Evolutionary conservation across 225 moss, liverwort and hornwort genomes (phyloP).

Genomic region (Ulota crispa): DNA sequence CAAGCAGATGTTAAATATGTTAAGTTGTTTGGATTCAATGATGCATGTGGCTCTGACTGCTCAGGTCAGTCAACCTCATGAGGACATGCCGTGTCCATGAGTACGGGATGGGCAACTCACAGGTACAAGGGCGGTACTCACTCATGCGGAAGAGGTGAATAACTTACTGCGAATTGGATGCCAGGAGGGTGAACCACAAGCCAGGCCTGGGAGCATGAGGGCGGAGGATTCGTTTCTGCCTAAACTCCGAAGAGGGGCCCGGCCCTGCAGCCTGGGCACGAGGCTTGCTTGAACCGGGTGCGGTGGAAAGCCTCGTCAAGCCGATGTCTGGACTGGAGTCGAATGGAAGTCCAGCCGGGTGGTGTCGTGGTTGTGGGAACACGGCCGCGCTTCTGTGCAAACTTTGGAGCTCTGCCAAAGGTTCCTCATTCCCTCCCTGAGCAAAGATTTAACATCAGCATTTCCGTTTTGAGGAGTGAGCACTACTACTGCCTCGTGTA

Average conservation of each 20-base stretch:
- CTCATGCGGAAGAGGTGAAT: constrained; percentile 15
- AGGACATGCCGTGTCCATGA: constrained; percentile 12
- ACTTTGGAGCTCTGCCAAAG: constrained; percentile 31
- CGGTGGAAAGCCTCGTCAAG: constrained; percentile 25
- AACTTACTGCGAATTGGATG: constrained; percentile 46
- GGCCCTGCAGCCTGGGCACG: constrained; percentile 18
- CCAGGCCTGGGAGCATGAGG: constrained; percentile 41
- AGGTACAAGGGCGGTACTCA: not conserved
- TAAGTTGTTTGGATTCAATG: constrained; percentile 1
- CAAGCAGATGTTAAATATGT: not conserved
- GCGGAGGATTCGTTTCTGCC: constrained; percentile 42
- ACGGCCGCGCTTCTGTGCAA: constrained; percentile 17
- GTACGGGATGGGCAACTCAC: constrained; percentile 27
- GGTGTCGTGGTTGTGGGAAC: constrained; percentile 21
- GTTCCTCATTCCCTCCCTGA: constrained; percentile 35
- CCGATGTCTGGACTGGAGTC: constrained; percentile 29
- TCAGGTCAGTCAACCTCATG: constrained; percentile 23
- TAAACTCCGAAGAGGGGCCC: constrained; percentile 18
- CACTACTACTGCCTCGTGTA: constrained; percentile 2
- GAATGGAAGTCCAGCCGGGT: constrained; percentile 12
- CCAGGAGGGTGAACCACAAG: constrained; percentile 54
- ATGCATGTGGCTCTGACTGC: constrained; percentile 5
- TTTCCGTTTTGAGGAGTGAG: constrained; percentile 9
- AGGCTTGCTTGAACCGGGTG: constrained; percentile 21
- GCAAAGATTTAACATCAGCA: not conserved